phyloP scores from a whole-genome alignment of 2,329 filamentous ascomycete species.

The Hypoxylon sp. region DNA sequence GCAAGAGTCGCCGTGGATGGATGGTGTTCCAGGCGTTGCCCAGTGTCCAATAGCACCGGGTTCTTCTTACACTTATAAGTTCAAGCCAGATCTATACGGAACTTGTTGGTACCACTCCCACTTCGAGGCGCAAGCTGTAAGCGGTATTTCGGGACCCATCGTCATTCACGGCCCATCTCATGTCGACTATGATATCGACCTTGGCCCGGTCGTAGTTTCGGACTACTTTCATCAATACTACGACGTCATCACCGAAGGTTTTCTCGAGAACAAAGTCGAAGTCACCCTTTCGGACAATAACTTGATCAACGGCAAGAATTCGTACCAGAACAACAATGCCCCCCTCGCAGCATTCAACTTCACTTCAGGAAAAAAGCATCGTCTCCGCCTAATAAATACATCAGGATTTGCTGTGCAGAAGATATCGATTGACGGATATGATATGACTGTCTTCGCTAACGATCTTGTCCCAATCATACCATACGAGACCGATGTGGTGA shows the following conservation, averaged over 20 bases:
- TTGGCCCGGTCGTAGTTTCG: slow-evolving; percentile 26
- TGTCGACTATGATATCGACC: slow-evolving; percentile 32
- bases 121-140: slow-evolving; percentile 51
- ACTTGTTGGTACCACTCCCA: slow-evolving; percentile 48
- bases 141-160: slow-evolving; percentile 56
- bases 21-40: slow-evolving; percentile 37
- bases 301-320: slow-evolving; percentile 47
- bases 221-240: slow-evolving; percentile 31
- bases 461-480: slow-evolving; percentile 59
- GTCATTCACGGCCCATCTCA: slow-evolving; percentile 36
- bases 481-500: slow-evolving; percentile 51
- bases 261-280: slow-evolving; percentile 27
- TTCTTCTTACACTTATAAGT: slow-evolving; percentile 31
- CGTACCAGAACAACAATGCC: slow-evolving; percentile 47
- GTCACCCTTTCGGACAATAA: slow-evolving; percentile 44
- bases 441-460: slow-evolving; percentile 55
- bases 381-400: slow-evolving; percentile 53
- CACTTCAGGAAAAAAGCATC: slow-evolving; percentile 51
- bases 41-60: slow-evolving; percentile 37
- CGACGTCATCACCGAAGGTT: slow-evolving; percentile 27
- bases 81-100: slow-evolving; percentile 38
- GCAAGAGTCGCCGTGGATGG: slow-evolving; percentile 33
- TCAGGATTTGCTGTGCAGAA: slow-evolving; percentile 48
- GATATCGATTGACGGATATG: slow-evolving; percentile 56
- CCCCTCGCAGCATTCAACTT: slow-evolving; percentile 41